Base-by-base conservation (phyloP, 2,329 filamentous ascomycete species). In the Claviceps paspali region DNA sequence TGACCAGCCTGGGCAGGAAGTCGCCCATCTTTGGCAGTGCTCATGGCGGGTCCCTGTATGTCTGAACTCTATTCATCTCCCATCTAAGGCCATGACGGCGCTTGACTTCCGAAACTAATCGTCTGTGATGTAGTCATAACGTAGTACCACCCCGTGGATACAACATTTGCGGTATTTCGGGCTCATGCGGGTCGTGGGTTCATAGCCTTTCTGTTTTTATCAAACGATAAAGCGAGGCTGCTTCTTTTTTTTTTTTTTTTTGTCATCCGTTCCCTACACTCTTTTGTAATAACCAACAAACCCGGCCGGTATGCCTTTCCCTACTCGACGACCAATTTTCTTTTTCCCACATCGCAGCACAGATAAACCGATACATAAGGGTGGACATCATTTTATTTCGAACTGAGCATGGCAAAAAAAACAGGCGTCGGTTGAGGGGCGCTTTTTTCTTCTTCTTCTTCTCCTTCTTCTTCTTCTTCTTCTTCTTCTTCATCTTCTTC, bases 111-210 rank as follows among this genome's bases (percentile, higher is more conserved):
- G 26, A 7, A 22, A 30, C 26, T 38, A 17, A 37, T 26, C 21
- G 12, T 30, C n/a, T 30, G n/a, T 14, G 4, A 15, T 19, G 1
- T 48, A 95, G 88, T 44, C 80, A 87, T 56, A 91, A 79, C 24
- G 67, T 98, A 42, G 82, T 96, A 47, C 85, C 88, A 36, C 91
- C 91, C 9, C 70, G 82, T 47, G 88, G 88, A 34, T 95, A 91
- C 61, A 83, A 70, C 46, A 79, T 96, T 52, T 87, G 82, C 43
- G 91, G 91, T 41, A 70, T 96, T 44, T 81, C 83, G 9, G 91
- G 91, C 39, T 83, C 82, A 36, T 83, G 77, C 51, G 85, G 70
- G 27, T 55, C 71, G 34, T 93, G 84, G 84, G 63, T 95, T 17
- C 85, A 94, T 54, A 82, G 82, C 4, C 84, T 95, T 55, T 80